phyloP scores from a whole-genome alignment of 495 filamentous ascomycete species.

The Xylaria acuta region DNA sequence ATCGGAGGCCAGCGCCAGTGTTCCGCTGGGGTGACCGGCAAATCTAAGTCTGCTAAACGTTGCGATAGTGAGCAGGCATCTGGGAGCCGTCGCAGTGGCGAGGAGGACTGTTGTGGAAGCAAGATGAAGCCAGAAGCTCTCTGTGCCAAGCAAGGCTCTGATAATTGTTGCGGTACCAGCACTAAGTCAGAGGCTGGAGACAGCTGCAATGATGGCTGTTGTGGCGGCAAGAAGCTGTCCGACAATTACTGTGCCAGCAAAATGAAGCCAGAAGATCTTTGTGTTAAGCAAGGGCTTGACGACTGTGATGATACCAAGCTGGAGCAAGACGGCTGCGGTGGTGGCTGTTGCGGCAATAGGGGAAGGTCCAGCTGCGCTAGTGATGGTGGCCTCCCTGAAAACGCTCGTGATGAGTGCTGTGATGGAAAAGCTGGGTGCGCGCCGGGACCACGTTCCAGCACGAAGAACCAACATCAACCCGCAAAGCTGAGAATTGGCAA shows the following conservation, averaged over 20 bases:
- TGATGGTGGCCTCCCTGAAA: background rate
- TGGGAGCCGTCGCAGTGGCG: background rate
- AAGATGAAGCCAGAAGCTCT: background rate
- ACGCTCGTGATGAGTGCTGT: background rate
- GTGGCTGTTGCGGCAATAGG: background rate
- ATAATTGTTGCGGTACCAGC: background rate
- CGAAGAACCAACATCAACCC: background rate
- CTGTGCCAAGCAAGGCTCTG: background rate
- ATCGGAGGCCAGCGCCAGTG: background rate
- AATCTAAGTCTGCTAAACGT: background rate
- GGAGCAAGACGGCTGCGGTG: background rate
- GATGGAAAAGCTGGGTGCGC: background rate
- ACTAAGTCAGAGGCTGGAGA: background rate
- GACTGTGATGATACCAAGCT: background rate
- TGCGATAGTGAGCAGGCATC: background rate
- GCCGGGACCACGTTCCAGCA: background rate
- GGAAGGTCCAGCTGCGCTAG: background rate
- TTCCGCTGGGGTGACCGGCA: background rate
- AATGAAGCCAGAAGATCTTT: background rate
- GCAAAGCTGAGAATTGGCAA: background rate
- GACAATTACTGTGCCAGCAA: background rate
- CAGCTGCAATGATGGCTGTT: constrained; percentile 3
- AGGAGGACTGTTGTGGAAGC: background rate
- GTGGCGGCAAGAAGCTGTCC: background rate
- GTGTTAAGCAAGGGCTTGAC: background rate